Base-by-base conservation (phyloP, 2,329 filamentous ascomycete species). In the Graphilbum sp. region DNA sequence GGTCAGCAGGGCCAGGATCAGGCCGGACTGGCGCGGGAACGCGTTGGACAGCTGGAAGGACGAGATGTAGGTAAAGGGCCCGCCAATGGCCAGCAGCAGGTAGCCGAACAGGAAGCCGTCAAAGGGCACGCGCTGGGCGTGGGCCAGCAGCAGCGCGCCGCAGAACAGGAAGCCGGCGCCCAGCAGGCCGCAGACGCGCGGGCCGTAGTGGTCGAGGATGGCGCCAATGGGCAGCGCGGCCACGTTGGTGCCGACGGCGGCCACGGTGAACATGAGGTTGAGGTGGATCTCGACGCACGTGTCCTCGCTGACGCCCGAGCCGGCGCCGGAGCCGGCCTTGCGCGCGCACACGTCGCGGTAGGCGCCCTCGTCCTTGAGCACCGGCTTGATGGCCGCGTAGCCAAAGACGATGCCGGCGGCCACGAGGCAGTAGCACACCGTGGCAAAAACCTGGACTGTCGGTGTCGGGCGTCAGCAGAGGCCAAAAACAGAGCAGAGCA, bases 201-300 rank as follows among this genome's bases (percentile, higher is more conserved):
- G 87, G 2, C 87, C 87, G 51, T 73, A 87, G 44, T 75, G 68
- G 57, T 94, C 87, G 18, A 94, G 69, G 33, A 93, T 79, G 3
- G 83, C 82, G 34, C 87, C 87, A 11, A 93, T 75, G 2, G 86
- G 83, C 7, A 94, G 66, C 12, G 87, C 86, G 31, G 76, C 83
- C 12, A 93, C 79, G 50, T 94, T 94, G 30, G 86, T 92, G 7
- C 73, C 80, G 10, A 93, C 85, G 13, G 85, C 86, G 12, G 86
- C 86, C 31, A 86, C 70, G 6, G 85, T 92, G 63, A 94, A 94
- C 82, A 93, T 93, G 47, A 94, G 63, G 54, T 94, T 94, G 40
- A 94, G 67, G 42, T 66, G 67, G 38, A 75, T 71, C 50, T 73
- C 71, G 41, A 64, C 59, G 52, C 56, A 70, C n/a, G 54, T 60